Evolutionary conservation across 768 basidiomycete genomes (phyloP).

Genomic region (Boletus patriciae): DNA sequence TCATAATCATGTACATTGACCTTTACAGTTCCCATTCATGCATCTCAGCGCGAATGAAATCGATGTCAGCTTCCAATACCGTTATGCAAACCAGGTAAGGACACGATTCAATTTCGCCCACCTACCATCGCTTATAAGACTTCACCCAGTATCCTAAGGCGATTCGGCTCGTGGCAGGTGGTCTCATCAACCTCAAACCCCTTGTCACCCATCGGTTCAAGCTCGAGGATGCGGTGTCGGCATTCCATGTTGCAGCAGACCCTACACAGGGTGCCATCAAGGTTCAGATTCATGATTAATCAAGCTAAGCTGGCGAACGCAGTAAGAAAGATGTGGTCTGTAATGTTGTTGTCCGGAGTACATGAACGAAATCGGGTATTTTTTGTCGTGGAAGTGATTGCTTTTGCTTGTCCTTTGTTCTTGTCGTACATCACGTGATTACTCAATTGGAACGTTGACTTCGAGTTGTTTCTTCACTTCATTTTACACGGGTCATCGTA

Average conservation of each 20-base stretch:
- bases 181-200: constrained; percentile 69
- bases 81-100: constrained; percentile 60
- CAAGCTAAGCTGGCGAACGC: neutral
- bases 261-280: constrained; percentile 67
- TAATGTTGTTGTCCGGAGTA: neutral
- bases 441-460: neutral
- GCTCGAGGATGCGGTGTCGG: constrained; percentile 70
- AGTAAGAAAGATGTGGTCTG: neutral
- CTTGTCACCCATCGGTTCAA: constrained; percentile 77
- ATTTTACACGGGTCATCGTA: constrained; percentile 5
- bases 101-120: neutral
- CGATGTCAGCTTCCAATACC: constrained; percentile 67
- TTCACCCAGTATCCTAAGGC: constrained; percentile 72
- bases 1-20: neutral
- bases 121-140: neutral
- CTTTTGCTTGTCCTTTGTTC: neutral
- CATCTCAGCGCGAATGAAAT: constrained; percentile 70
- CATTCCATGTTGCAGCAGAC: constrained; percentile 77
- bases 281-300: constrained; percentile 59
- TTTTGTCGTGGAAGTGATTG: neutral
- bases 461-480: neutral
- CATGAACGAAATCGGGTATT: neutral
- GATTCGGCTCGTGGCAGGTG: constrained; percentile 74
- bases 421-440: constrained; percentile 24
- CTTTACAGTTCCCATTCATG: constrained; percentile 65